Percentiles rank a stretch among this genome's conserved stretches.
Evolutionary conservation across 2,329 filamentous ascomycete species (phyloP).

Genomic region (Hypoxylon rubiginosum): DNA sequence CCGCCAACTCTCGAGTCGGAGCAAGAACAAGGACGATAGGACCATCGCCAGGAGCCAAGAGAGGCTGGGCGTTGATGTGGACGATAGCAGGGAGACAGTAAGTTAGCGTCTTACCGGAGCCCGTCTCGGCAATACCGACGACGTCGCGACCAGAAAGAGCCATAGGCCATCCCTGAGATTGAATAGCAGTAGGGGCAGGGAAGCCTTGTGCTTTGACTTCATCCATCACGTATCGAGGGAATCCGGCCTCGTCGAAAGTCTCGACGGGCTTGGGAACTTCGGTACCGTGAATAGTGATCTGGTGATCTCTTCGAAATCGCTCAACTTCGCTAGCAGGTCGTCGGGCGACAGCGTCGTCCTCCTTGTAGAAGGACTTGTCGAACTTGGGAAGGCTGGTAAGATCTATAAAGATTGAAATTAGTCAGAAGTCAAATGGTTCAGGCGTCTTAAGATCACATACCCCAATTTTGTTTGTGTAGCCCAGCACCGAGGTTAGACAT

Average conservation of each 20-base stretch:
- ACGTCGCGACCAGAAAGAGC: conserved; percentile 97
- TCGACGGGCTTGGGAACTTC: conserved; percentile 94
- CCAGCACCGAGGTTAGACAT: conserved; percentile 93
- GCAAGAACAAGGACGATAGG: conserved; percentile 97
- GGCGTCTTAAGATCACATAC: conserved; percentile 65
- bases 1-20: conserved; percentile 96
- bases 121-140: conserved; percentile 98
- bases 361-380: conserved; percentile 99
- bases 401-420: conserved; percentile 68
- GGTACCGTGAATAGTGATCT: conserved; percentile 84
- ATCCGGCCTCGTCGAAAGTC: conserved; percentile 97
- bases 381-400: conserved; percentile 87
- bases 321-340: conserved; percentile 86
- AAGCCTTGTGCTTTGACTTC: conserved; percentile 99
- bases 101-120: conserved; percentile 98
- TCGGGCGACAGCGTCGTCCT: conserved; percentile 81
- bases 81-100: conserved; percentile 99
- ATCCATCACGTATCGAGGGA: conserved; percentile 96
- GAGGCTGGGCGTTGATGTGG: conserved; percentile 98
- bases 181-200: conserved; percentile 91
- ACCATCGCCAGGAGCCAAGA: conserved; percentile 93
- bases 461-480: conserved; percentile 90
- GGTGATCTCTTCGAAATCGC: conserved; percentile 85
- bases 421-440: conserved; percentile 35
- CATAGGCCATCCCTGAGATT: conserved; percentile 99